Evolutionary conservation across 2,329 filamentous ascomycete species (phyloP).

Genomic region (Cercospora berteroae): DNA sequence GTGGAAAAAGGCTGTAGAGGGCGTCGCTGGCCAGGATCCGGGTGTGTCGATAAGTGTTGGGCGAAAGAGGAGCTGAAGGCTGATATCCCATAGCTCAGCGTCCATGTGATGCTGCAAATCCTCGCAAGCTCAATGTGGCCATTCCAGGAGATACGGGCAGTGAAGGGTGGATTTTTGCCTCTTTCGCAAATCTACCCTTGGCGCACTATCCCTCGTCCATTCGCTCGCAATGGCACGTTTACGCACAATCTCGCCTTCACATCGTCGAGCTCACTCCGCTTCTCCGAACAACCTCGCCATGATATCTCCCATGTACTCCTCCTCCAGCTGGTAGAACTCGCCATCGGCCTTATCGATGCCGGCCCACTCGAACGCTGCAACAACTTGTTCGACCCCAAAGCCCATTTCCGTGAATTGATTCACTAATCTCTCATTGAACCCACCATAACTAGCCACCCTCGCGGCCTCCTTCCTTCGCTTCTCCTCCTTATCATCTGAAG

Average conservation of each 20-base stretch:
- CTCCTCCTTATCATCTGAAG: constrained; percentile 54
- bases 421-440: constrained; percentile 81
- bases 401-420: constrained; percentile 87
- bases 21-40: neutral
- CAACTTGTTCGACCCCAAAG: constrained; percentile 82
- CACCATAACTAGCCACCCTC: constrained; percentile 64
- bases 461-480: constrained; percentile 54
- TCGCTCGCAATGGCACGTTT: neutral
- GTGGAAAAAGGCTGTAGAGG: neutral
- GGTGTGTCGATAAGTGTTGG: neutral
- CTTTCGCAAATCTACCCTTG: no score
- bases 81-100: neutral
- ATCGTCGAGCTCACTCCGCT: constrained; percentile 13
- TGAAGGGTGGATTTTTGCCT: neutral
- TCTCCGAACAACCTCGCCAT: constrained; percentile 82
- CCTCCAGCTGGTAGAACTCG: constrained; percentile 80
- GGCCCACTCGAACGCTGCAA: constrained; percentile 76
- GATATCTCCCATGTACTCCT: constrained; percentile 86
- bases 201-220: neutral
- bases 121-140: neutral
- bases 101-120: neutral
- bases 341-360: constrained; percentile 77
- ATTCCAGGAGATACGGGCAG: neutral
- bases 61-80: neutral
- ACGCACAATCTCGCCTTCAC: neutral